Evolutionary conservation across 768 basidiomycete species (phyloP).

Genomic region (Suillus americanus): DNA sequence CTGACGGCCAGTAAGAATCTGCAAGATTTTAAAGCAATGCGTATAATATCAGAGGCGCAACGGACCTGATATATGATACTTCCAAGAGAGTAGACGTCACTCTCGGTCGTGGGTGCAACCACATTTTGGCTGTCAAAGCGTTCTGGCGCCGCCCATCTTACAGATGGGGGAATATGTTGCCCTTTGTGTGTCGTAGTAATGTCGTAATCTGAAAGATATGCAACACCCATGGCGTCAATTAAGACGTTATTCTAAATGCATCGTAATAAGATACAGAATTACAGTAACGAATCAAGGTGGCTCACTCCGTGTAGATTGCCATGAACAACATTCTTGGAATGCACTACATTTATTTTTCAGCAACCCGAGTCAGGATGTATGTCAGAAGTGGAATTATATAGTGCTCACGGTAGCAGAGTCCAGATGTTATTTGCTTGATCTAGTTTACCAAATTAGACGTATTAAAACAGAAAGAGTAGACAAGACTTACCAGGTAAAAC

Average conservation of each 20-base stretch:
- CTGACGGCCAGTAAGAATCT: conserved; percentile 8
- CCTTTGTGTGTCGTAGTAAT: neutral
- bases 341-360: conserved; percentile 15
- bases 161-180: neutral
- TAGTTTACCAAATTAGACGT: neutral
- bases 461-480: neutral
- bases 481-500: conserved; percentile 14
- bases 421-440: conserved; percentile 15
- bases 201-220: conserved; percentile 7
- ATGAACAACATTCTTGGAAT: conserved; percentile 27
- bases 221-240: neutral
- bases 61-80: conserved; percentile 5
- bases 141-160: conserved; percentile 13
- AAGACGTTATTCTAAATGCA: conserved; percentile 10
- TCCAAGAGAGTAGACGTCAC: conserved; percentile 10
- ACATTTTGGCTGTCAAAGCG: neutral
- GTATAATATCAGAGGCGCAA: neutral
- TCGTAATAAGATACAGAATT: neutral
- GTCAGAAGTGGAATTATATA: neutral
- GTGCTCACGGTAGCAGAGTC: conserved; percentile 24
- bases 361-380: neutral
- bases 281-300: neutral
- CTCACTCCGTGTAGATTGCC: conserved; percentile 38
- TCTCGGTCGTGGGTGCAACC: neutral
- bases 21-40: neutral